A percentile compares a stretch with the other conserved stretches of the same genome.
phyloP scores from a whole-genome alignment of 345 rosid genomes.

The Eucalyptus camaldulensis region DNA sequence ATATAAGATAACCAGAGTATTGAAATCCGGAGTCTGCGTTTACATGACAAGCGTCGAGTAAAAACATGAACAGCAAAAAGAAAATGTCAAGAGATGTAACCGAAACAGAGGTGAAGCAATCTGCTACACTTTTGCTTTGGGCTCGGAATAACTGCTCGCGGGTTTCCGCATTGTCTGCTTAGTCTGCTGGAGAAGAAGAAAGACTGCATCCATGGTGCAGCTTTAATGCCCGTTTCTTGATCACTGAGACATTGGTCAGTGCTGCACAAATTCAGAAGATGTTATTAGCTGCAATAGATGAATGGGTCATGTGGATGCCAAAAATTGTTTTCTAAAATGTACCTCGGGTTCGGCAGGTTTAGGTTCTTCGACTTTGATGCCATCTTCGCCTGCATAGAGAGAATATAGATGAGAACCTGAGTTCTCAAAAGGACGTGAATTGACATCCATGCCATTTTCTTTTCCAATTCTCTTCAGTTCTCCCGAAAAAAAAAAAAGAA shows the following conservation, averaged over 20 bases:
- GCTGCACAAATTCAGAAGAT: not conserved
- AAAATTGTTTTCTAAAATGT: not conserved
- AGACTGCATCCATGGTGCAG: not conserved
- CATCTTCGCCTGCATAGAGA: conserved; percentile 58
- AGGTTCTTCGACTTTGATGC: conserved; percentile 57
- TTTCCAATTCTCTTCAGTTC: not conserved
- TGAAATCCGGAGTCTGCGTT: not conserved
- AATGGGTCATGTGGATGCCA: not conserved
- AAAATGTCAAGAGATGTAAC: not conserved
- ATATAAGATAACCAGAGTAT: not conserved
- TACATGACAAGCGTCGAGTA: not conserved
- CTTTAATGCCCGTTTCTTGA: not conserved
- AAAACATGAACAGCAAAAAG: not conserved
- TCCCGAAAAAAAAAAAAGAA: not conserved
- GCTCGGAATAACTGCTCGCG: not conserved
- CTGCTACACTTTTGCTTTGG: not conserved
- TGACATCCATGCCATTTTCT: not conserved
- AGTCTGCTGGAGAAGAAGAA: not conserved
- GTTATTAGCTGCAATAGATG: not conserved
- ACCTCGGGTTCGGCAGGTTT: conserved; percentile 72
- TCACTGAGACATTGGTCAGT: not conserved
- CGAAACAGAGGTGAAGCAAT: not conserved
- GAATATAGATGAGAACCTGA: not conserved
- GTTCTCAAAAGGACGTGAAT: not conserved
- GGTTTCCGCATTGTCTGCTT: not conserved